Base-by-base conservation (phyloP, 208 protist genomes). In the Acanthamoeba sp. region DNA sequence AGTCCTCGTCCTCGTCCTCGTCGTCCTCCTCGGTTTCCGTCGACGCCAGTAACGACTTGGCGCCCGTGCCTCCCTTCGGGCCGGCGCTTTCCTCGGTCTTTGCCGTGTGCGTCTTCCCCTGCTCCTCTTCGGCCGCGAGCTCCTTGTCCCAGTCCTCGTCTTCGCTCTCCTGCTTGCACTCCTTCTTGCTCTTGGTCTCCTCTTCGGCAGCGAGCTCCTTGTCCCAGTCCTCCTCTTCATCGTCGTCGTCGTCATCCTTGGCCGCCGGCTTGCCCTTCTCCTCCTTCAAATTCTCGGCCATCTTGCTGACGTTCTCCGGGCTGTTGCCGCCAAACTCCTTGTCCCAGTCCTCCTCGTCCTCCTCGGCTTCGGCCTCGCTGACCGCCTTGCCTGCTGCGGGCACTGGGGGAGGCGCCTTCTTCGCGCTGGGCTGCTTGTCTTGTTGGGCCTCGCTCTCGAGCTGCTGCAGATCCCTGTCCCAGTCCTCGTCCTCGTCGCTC, bases 211-310 rank as follows among this genome's bases (percentile, higher is more conserved):
- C 27, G 32, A 84, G 38, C 42, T 84, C 73, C 73, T 52, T 84
- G 73, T 84, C 76, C 76, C 76, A 85, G 48, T 91, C 50, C n/a
- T 88, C 78, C 27, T 88, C 78, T 6, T 52, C 78, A 1, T 88
- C 45, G 16, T n/a, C 50, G 18, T 66, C 52, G 27, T 69, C 82
- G 34, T 38, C 45, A 9, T 7, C 40, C 80, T 57, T 66, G 20
- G 7, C 29, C 38, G 12, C 22, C 27, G 10, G 14, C 82, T 34
- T 20, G 7, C 2, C 48, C 45, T 40, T 48, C 42, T 84, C 40
- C 2, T 29, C 29, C n/a, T 38, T 42, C 9, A 10, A 27, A 22
- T 20, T 42, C 66, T 76, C n/a, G 16, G 10, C 4, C 29, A 38
- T 2, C 66, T 42, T 34, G 10, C n/a, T 27, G 3, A 9, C 66